phyloP scores from a whole-genome alignment of 2,329 filamentous ascomycete genomes.

The Colletotrichum eremochloae region DNA sequence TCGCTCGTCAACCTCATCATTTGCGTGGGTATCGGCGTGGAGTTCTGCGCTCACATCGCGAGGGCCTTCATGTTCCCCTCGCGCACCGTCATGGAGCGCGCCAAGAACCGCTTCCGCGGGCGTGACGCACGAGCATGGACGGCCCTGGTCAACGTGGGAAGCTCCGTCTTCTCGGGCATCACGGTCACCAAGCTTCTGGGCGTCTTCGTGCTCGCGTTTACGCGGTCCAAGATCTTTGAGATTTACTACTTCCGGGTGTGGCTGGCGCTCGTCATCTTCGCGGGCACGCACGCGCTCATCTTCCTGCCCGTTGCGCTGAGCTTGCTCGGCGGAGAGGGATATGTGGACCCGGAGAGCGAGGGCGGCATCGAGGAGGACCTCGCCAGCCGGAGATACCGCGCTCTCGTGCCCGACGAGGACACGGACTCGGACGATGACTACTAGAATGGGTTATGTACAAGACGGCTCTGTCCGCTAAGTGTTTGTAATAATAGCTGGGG shows the following conservation, averaged over 20 bases:
- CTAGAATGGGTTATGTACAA: conserved; percentile 46
- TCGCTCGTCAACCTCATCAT: conserved; percentile 97
- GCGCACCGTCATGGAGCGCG: conserved; percentile 83
- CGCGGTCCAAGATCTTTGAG: conserved; percentile 97
- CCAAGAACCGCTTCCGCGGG: conserved; percentile 82
- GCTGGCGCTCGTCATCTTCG: conserved; percentile 91
- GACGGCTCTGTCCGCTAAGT: background rate
- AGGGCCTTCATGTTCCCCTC: conserved; percentile 96
- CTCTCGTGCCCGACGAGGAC: conserved; percentile 79
- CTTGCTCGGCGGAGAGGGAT: conserved; percentile 87
- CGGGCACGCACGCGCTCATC: conserved; percentile 87
- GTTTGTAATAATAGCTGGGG: conserved; percentile 13
- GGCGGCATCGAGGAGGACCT: conserved; percentile 92
- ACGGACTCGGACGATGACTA: conserved; percentile 81
- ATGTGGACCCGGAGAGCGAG: conserved; percentile 87
- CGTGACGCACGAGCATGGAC: conserved; percentile 92
- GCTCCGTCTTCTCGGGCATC: conserved; percentile 95
- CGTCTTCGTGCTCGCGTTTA: conserved; percentile 93
- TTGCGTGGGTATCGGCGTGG: conserved; percentile 94
- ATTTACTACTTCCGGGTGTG: conserved; percentile 99
- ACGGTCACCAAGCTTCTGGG: conserved; percentile 95
- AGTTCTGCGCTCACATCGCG: conserved; percentile 97
- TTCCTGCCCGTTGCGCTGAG: conserved; percentile 93
- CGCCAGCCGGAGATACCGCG: conserved; percentile 81
- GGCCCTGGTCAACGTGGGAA: conserved; percentile 93